phyloP scores from a whole-genome alignment of 2,329 filamentous ascomycete species.

The Fulvia fulva region DNA sequence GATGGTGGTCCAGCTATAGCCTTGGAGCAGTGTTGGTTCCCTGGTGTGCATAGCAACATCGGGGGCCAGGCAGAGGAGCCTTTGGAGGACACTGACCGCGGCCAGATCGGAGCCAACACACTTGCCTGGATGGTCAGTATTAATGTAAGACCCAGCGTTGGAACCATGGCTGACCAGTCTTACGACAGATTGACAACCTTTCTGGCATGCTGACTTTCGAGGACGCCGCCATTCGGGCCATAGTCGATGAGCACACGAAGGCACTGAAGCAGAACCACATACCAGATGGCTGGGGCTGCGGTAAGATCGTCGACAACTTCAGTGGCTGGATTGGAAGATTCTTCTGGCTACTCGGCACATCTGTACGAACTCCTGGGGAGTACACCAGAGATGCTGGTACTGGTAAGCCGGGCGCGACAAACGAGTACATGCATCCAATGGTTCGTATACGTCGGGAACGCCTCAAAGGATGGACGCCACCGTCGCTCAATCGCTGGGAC shows the following conservation, averaged over 20 bases:
- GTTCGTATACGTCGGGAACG: constrained; percentile 10
- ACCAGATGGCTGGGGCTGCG: constrained; percentile 13
- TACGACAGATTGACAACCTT: constrained; percentile 12
- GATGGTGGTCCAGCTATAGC: constrained; percentile 33
- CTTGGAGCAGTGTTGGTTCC: constrained; percentile 44
- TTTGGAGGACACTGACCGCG: not conserved
- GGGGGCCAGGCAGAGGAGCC: constrained; percentile 30
- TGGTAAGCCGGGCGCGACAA: constrained; percentile 1
- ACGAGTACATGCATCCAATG: constrained; percentile 12
- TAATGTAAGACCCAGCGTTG: not conserved
- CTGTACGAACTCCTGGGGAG: constrained; percentile 7
- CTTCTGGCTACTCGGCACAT: constrained; percentile 10
- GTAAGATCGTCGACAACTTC: constrained; percentile 17
- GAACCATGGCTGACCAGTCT: not conserved
- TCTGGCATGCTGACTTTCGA: constrained; percentile 15
- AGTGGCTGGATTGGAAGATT: constrained; percentile 9
- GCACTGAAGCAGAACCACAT: constrained; percentile 8
- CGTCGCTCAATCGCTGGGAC: not conserved
- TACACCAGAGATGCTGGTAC: constrained; percentile 4
- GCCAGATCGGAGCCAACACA: constrained; percentile 14
- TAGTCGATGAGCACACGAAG: constrained; percentile 7
- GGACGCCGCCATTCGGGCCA: constrained; percentile 6
- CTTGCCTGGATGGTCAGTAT: constrained; percentile 17
- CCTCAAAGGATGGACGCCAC: constrained; percentile 6
- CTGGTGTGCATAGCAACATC: constrained; percentile 39